Percentiles rank a stretch among this genome's conserved stretches.
Conservation (phyloP, 73 alveolate species). For the Urostyla sp. region DNA sequence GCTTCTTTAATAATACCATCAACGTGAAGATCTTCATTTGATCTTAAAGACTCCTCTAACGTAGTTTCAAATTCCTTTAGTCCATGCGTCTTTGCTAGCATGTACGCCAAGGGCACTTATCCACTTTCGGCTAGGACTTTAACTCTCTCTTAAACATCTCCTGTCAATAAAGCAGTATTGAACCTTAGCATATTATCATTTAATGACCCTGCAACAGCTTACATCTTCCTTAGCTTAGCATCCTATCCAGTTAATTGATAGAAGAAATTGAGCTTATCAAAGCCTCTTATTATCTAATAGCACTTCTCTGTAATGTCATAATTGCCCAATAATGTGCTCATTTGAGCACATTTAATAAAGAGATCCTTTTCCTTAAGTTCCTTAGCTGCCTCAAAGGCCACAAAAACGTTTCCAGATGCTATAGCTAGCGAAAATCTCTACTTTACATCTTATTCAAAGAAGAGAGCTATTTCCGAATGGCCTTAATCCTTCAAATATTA, state of each 20-base stretch:
- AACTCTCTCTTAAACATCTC: constrained; percentile 81
- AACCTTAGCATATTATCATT: constrained; percentile 74
- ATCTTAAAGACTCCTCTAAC: constrained; percentile 44
- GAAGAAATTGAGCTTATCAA: constrained; percentile 90
- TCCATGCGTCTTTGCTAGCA: constrained; percentile 77
- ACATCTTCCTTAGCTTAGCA: constrained; percentile 80
- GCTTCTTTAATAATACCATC: constrained; percentile 32
- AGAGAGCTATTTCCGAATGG: constrained; percentile 78
- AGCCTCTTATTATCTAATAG: constrained; percentile 83
- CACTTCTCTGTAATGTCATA: constrained; percentile 93
- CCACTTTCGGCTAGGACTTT: constrained; percentile 84
- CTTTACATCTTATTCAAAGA: constrained; percentile 63
- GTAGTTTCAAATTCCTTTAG: constrained; percentile 67
- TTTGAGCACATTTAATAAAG: constrained; percentile 90
- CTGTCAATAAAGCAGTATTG: constrained; percentile 79
- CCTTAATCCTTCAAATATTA: constrained; percentile 77
- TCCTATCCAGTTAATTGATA: constrained; percentile 86
- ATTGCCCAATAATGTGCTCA: constrained; percentile 93
- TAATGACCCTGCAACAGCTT: constrained; percentile 71
- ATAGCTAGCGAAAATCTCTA: constrained; percentile 86
- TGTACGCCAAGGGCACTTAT: constrained; percentile 84
- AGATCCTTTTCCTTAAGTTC: constrained; percentile 83
- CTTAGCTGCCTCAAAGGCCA: constrained; percentile 89
- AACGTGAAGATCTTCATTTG: constrained; percentile 8
- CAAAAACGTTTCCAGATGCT: constrained; percentile 93